Conservation (phyloP, 495 filamentous ascomycete genomes). For the Tetracladium marchalianum region DNA sequence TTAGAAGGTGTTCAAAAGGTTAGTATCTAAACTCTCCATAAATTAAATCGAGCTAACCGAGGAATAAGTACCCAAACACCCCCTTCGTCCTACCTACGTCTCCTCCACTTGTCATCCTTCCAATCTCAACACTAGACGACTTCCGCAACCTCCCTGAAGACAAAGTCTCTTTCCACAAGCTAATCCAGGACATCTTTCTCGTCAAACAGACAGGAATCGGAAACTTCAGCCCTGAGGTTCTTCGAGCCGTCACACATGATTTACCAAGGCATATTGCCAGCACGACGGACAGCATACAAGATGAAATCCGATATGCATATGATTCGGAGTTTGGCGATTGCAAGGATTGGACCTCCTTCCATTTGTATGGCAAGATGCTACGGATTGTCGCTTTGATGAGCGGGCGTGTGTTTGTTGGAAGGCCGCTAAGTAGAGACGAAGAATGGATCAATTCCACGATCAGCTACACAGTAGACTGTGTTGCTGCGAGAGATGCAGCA, state of each 20-base stretch:
- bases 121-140: slow-evolving; percentile 4
- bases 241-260: slow-evolving; percentile 3
- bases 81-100: slow-evolving; percentile 1
- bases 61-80: slow-evolving; percentile 3
- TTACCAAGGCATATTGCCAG: slow-evolving; percentile 6
- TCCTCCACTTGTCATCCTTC: slow-evolving; percentile 10
- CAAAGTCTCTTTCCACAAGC: slow-evolving; percentile 8
- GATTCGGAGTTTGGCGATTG: slow-evolving; percentile 15
- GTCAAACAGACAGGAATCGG: slow-evolving; percentile 6
- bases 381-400: slow-evolving; percentile 47
- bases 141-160: slow-evolving; percentile 10
- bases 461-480: slow-evolving; percentile 44
- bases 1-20: no score
- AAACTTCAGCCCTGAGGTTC: not conserved
- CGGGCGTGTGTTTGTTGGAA: slow-evolving; percentile 48
- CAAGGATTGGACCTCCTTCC: slow-evolving; percentile 27
- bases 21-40: no score
- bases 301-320: slow-evolving; percentile 16
- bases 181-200: not conserved
- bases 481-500: slow-evolving; percentile 23
- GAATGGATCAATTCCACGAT: slow-evolving; percentile 49
- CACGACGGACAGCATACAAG: slow-evolving; percentile 10
- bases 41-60: no score
- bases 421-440: slow-evolving; percentile 38
- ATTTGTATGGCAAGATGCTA: slow-evolving; percentile 28